Conservation (phyloP, 768 basidiomycete genomes). For the Epithele typhae region DNA sequence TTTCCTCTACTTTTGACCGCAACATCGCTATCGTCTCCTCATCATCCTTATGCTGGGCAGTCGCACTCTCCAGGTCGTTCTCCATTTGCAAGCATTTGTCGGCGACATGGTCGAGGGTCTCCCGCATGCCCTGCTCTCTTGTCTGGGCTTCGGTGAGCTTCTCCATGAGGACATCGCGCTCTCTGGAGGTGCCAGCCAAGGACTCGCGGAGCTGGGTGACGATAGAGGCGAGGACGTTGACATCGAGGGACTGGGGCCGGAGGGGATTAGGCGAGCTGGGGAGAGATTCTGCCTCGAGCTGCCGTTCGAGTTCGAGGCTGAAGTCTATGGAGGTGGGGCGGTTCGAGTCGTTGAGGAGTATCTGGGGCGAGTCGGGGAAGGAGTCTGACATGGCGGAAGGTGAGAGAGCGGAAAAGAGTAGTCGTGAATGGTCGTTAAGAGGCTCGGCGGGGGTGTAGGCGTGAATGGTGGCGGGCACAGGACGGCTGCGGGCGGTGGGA, state of each 20-base stretch:
- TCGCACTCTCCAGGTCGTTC: slow-evolving; percentile 47
- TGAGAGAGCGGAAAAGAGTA: slow-evolving; percentile 2
- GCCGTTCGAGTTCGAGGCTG: slow-evolving; percentile 72
- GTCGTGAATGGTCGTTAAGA: slow-evolving; percentile 12
- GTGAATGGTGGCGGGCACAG: too few species aligned
- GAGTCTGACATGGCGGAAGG: slow-evolving; percentile 7
- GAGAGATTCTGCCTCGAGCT: slow-evolving; percentile 63
- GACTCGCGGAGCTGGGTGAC: slow-evolving; percentile 68
- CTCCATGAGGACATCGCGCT: slow-evolving; percentile 63
- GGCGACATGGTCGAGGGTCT: slow-evolving; percentile 58
- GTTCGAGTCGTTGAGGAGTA: slow-evolving; percentile 20
- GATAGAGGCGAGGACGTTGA: slow-evolving; percentile 72
- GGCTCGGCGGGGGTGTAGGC: too few species aligned
- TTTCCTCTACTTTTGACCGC: slow-evolving; percentile 83
- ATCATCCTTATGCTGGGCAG: slow-evolving; percentile 50
- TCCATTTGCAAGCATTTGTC: slow-evolving; percentile 61
- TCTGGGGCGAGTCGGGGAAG: slow-evolving; percentile 17
- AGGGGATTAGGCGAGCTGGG: slow-evolving; percentile 38
- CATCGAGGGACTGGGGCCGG: slow-evolving; percentile 58
- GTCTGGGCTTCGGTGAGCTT: slow-evolving; percentile 45
- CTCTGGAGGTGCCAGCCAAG: slow-evolving; percentile 58
- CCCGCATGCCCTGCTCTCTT: slow-evolving; percentile 57
- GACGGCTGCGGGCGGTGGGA: too few species aligned
- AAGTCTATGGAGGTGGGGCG: slow-evolving; percentile 65
- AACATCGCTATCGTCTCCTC: slow-evolving; percentile 74